phyloP scores from a whole-genome alignment of 371 early-diverging fungal species.

The Lichtheimia ornata region DNA sequence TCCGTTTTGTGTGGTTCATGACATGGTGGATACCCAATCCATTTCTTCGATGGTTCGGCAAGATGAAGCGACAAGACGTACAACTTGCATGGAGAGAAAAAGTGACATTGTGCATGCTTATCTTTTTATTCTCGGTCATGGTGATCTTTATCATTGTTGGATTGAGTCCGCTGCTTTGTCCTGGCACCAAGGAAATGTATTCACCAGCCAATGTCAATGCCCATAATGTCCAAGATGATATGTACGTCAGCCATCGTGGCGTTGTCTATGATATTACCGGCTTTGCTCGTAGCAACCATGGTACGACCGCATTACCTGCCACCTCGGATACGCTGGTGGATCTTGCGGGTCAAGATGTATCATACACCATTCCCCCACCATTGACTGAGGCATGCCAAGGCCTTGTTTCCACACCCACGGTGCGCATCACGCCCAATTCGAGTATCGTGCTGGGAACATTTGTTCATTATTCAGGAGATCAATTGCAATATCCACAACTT shows the following conservation, averaged over 20 bases:
- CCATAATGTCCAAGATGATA: conserved; percentile 44
- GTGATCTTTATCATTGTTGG: conserved; percentile 91
- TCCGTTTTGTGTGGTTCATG: conserved; percentile 80
- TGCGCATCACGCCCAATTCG: conserved; percentile 37
- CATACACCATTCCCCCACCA: conserved; percentile 74
- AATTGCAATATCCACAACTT: conserved; percentile 21
- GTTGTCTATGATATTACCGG: conserved; percentile 69
- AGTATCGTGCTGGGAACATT: conserved; percentile 29
- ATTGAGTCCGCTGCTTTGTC: conserved; percentile 89
- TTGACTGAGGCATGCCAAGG: conserved; percentile 61
- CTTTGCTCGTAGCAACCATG: conserved; percentile 57
- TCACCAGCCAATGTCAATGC: conserved; percentile 52
- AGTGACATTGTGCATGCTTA: conserved; percentile 88
- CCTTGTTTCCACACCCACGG: conserved; percentile 39
- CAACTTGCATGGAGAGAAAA: conserved; percentile 98
- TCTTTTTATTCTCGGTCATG: conserved; percentile 75
- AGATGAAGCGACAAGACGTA: conserved; percentile 82
- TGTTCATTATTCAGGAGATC: conserved; percentile 46
- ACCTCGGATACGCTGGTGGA: conserved; percentile 57
- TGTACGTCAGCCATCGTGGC: conserved; percentile 71
- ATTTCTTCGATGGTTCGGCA: conserved; percentile 64
- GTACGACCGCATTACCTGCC: conserved; percentile 46
- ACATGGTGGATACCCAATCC: conserved; percentile 91
- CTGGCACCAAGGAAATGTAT: conserved; percentile 69
- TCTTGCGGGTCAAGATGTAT: conserved; percentile 70